phyloP scores from a whole-genome alignment of 2,329 filamentous ascomycete genomes.

The Stachybotrys chartarum region DNA sequence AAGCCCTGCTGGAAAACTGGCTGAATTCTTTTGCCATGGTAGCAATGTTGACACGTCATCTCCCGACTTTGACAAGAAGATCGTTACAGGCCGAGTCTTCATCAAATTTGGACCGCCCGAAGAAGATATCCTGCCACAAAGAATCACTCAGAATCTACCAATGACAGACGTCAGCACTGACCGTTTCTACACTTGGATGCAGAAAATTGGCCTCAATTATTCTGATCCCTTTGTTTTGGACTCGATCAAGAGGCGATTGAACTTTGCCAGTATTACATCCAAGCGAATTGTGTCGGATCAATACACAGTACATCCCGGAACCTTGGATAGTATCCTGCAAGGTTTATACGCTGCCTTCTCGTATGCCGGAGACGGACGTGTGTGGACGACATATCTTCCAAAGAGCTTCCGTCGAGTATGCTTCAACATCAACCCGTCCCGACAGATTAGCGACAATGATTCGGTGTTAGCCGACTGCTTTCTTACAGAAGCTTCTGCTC shows the following conservation, averaged over 20 bases:
- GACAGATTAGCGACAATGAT: neutral
- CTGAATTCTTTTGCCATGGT: neutral
- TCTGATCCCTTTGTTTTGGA: neutral
- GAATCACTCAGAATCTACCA: neutral
- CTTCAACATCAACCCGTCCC: neutral
- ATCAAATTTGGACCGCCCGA: neutral
- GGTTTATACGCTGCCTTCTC: neutral
- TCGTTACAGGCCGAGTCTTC: neutral
- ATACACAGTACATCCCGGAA: neutral
- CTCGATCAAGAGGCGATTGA: neutral
- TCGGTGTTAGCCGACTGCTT: neutral
- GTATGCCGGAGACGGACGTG: neutral
- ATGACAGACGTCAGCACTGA: neutral
- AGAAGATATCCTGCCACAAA: neutral
- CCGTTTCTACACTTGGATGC: neutral
- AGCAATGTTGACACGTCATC: neutral
- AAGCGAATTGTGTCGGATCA: neutral
- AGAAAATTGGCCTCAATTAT: neutral
- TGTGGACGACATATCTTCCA: neutral
- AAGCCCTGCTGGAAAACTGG: neutral
- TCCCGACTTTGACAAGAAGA: neutral
- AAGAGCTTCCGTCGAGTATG: neutral
- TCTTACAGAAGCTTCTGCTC: neutral
- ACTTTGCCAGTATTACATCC: neutral
- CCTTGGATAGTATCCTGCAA: neutral